Conservation (phyloP, 2,329 filamentous ascomycete genomes). For the Emericellopsis atlantica region DNA sequence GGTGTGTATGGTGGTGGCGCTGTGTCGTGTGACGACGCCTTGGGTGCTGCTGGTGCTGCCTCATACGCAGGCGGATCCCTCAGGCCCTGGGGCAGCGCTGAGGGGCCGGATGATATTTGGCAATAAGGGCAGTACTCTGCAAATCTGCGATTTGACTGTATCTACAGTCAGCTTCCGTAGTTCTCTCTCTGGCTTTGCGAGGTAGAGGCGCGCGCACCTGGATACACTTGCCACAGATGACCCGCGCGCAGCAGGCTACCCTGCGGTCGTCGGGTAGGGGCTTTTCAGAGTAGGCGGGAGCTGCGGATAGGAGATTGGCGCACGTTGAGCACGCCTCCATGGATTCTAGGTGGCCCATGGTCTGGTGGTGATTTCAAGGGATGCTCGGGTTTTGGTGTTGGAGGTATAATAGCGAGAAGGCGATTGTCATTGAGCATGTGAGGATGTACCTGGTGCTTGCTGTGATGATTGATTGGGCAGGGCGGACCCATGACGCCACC, state of each 20-base stretch:
- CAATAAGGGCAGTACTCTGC: constrained; percentile 60
- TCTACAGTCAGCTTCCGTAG: neutral
- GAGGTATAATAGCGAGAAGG: too few relatives aligned
- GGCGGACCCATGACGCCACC: too few relatives aligned
- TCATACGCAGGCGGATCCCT: constrained; percentile 55
- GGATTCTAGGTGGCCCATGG: neutral
- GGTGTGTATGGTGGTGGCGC: constrained; percentile 26
- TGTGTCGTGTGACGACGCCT: constrained; percentile 6
- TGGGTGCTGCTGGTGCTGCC: constrained; percentile 18
- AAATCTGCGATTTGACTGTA: constrained; percentile 53
- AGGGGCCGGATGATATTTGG: constrained; percentile 53
- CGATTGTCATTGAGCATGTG: too few relatives aligned
- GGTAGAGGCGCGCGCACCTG: constrained; percentile 28
- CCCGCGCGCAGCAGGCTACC: constrained; percentile 55
- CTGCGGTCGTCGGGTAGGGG: constrained; percentile 44
- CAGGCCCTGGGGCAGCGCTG: constrained; percentile 46
- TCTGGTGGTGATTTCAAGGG: neutral
- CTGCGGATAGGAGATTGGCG: constrained; percentile 44
- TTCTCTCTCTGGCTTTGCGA: too few relatives aligned
- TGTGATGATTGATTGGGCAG: too few relatives aligned
- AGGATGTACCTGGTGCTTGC: too few relatives aligned
- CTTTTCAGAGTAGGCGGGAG: constrained; percentile 45
- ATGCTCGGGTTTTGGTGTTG: too few relatives aligned
- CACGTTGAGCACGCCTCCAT: constrained; percentile 57
- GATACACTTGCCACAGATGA: constrained; percentile 62